These are phyloP conservation scores for Acacia crassicarpa DNA, from an alignment of 306 rosid genomes.

Conservation along the genomic window DNA sequence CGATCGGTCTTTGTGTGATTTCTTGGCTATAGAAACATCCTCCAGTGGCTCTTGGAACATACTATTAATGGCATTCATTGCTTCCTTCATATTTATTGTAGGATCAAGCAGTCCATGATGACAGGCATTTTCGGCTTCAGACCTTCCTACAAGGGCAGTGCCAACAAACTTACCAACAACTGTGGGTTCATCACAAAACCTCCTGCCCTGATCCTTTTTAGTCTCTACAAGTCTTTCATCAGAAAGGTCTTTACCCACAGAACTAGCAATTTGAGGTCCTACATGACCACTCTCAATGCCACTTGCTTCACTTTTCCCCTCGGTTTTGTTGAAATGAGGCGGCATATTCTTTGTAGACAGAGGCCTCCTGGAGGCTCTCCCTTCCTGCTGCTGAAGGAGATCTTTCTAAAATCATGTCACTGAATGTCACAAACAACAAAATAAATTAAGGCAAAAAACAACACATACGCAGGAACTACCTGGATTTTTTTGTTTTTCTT, in stretches of 20 bases:
- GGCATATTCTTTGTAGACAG: conserved; percentile 35
- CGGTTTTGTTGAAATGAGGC: conserved; percentile 33
- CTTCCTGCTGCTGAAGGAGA: conserved; percentile 46
- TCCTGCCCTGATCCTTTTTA: conserved; percentile 34
- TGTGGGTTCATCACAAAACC: conserved; percentile 60
- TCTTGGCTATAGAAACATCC: conserved; percentile 46
- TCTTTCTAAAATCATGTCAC: conserved; percentile 31
- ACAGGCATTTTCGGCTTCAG: conserved; percentile 85
- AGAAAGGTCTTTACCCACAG: conserved; percentile 27
- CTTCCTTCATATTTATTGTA: conserved; percentile 93
- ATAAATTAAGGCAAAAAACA: conserved; percentile 21
- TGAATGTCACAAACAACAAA: conserved; percentile 10
- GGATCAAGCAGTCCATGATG: conserved; percentile 96
- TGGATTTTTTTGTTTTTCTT: conserved; percentile 53
- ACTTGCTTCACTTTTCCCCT: conserved; percentile 33
- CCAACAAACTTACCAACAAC: conserved; percentile 73
- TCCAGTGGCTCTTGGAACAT: conserved; percentile 88
- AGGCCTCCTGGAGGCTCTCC: conserved; percentile 43
- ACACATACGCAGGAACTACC: conserved; percentile 43
- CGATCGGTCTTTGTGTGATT: conserved; percentile 39
- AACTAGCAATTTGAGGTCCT: conserved; percentile 30
- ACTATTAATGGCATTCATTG: conserved; percentile 77
- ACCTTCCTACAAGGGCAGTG: conserved; percentile 73
- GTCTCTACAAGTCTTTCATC: conserved; percentile 32
- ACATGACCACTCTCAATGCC: conserved; percentile 24